phyloP scores from a whole-genome alignment of 2,329 filamentous ascomycete species.

The Botryotinia calthae region DNA sequence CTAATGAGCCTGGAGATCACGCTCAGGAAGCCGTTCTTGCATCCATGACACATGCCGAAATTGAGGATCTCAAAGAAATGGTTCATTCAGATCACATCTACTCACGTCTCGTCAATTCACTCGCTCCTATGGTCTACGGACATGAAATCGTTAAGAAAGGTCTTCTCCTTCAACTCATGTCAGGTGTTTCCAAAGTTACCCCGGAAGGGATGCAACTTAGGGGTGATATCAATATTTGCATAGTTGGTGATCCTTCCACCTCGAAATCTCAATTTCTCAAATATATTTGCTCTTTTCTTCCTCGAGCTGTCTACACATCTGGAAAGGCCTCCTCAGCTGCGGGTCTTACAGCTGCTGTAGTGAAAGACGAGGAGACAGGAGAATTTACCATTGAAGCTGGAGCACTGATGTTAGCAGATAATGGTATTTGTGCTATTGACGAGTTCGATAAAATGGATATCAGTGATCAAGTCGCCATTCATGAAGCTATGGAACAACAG shows the following conservation, averaged over 20 bases:
- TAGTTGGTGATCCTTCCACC: conserved; percentile 94
- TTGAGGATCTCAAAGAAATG: conserved; percentile 87
- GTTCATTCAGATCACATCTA: conserved; percentile 97
- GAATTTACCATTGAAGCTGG: conserved; percentile 99
- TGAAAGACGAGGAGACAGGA: conserved; percentile 97
- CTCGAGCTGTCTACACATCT: conserved; percentile 93
- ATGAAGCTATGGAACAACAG: conserved; percentile 99
- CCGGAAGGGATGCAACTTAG: conserved; percentile 92
- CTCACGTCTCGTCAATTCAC: conserved; percentile 83
- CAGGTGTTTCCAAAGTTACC: conserved; percentile 90
- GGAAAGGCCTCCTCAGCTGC: conserved; percentile 97
- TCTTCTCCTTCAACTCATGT: conserved; percentile 87
- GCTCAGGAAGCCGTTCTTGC: conserved; percentile 84
- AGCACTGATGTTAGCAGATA: conserved; percentile 94
- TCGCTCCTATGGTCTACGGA: conserved; percentile 95
- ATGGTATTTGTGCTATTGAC: conserved; percentile 96
- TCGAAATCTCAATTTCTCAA: conserved; percentile 98
- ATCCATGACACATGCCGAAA: conserved; percentile 81
- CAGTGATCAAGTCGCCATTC: conserved; percentile 93
- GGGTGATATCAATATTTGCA: conserved; percentile 98
- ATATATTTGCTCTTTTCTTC: conserved; percentile 96
- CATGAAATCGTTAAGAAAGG: conserved; percentile 98
- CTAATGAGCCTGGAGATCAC: conserved; percentile 71
- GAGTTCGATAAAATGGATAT: conserved; percentile 99
- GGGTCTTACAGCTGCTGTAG: conserved; percentile 92